These are phyloP conservation scores for Olyra latifolia DNA, from an alignment of 176 grass and related monocot genomes.

Conservation along the genomic window DNA sequence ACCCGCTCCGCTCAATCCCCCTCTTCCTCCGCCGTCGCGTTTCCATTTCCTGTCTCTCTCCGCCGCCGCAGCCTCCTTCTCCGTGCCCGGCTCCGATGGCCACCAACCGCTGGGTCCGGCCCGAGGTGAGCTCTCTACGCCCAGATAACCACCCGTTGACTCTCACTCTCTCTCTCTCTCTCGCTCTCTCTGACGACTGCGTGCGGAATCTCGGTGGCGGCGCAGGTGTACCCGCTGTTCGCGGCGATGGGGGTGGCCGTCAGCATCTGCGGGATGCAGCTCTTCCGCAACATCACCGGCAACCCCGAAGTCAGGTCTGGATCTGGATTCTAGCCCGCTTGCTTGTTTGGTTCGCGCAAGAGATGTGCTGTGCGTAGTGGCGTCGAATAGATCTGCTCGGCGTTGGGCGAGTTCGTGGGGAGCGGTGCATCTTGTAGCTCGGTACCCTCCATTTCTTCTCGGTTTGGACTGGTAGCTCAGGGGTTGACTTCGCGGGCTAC, in stretches of 20 bases:
- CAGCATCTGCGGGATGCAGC: slow-evolving; percentile 64
- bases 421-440: background rate
- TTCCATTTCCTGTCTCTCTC: background rate
- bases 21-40: slow-evolving; percentile 26
- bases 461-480: background rate
- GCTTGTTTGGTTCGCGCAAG: background rate
- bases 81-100: slow-evolving; percentile 46
- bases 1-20: background rate
- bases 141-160: background rate
- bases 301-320: slow-evolving; percentile 90
- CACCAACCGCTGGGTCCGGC: slow-evolving; percentile 69
- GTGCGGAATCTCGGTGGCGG: background rate
- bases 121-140: slow-evolving; percentile 51
- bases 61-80: slow-evolving; percentile 14
- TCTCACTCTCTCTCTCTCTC: background rate
- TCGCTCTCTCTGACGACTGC: background rate
- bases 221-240: slow-evolving; percentile 90
- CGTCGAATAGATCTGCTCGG: slow-evolving; percentile 24
- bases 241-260: slow-evolving; percentile 71
- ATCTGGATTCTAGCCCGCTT: background rate
- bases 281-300: slow-evolving; percentile 66
- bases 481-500: slow-evolving; percentile 2
- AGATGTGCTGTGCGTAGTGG: background rate
- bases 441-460: background rate
- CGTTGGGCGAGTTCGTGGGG: background rate